Evolutionary conservation across 2,329 filamentous ascomycete species (phyloP).

Genomic region (Beauveria bassiana): DNA sequence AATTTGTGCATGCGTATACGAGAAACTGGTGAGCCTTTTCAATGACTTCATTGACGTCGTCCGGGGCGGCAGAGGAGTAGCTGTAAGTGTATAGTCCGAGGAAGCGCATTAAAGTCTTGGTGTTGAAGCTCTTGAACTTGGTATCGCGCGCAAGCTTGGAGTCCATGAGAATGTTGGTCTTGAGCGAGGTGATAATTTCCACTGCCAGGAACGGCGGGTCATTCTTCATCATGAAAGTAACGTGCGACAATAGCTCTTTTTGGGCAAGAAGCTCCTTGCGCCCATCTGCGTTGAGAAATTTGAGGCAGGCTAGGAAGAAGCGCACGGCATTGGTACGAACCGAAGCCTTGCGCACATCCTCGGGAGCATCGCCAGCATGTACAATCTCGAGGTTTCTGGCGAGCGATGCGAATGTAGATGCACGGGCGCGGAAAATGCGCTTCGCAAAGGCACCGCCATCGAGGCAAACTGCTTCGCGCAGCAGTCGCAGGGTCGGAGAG

Average conservation of each 20-base stretch:
- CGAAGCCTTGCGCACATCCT: conserved; percentile 64
- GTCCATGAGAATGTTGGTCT: conserved; percentile 66
- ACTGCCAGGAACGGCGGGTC: conserved; percentile 69
- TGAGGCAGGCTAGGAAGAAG: conserved; percentile 72
- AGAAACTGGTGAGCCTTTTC: conserved; percentile 70
- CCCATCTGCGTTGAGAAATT: conserved; percentile 65
- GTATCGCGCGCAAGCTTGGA: conserved; percentile 61
- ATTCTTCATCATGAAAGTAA: conserved; percentile 70
- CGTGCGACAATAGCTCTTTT: conserved; percentile 71
- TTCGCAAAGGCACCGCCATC: conserved; percentile 78
- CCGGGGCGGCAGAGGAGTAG: conserved; percentile 33
- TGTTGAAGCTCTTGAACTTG: conserved; percentile 71
- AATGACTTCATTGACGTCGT: conserved; percentile 45
- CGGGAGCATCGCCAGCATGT: conserved; percentile 45
- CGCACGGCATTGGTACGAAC: conserved; percentile 75
- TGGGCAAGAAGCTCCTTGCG: conserved; percentile 77
- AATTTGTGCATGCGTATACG: conserved; percentile 63
- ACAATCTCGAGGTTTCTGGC: conserved; percentile 73
- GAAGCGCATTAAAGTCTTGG: conserved; percentile 64
- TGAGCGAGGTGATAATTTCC: conserved; percentile 67
- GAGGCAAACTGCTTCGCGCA: conserved; percentile 77
- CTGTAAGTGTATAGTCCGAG: conserved; percentile 62
- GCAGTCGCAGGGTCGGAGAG: conserved; percentile 75
- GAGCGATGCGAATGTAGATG: conserved; percentile 72
- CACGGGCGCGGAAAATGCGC: conserved; percentile 67